These are phyloP conservation scores for Tylopilus rubrobrunneus DNA, from an alignment of 768 basidiomycete species.

Conservation along the genomic window DNA sequence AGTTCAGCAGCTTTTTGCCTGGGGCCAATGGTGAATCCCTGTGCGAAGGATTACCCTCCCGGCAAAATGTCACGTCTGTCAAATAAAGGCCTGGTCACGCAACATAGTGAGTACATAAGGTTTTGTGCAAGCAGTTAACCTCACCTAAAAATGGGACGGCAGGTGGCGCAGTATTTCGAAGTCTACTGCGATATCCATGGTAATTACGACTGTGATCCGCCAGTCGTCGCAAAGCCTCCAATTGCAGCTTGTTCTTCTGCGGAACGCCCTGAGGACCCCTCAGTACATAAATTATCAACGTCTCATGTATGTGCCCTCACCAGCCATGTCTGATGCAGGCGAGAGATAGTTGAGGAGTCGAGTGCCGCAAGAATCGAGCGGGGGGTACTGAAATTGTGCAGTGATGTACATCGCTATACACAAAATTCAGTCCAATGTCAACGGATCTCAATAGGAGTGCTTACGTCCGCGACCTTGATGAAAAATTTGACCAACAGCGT, in stretches of 20 bases:
- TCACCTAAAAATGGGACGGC: slow-evolving; percentile 93
- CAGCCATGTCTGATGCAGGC: slow-evolving; percentile 90
- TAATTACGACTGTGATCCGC: slow-evolving; percentile 92
- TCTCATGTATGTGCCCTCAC: slow-evolving; percentile 44
- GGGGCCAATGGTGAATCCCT: slow-evolving; percentile 75
- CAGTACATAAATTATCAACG: neutral
- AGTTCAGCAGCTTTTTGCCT: slow-evolving; percentile 83
- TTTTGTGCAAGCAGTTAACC: slow-evolving; percentile 10
- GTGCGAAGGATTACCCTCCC: slow-evolving; percentile 88
- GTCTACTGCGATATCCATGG: slow-evolving; percentile 82
- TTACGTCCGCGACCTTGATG: slow-evolving; percentile 87
- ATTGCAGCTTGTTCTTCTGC: slow-evolving; percentile 75
- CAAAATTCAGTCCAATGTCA: slow-evolving; percentile 6
- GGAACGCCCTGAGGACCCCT: slow-evolving; percentile 61
- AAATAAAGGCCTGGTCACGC: slow-evolving; percentile 65
- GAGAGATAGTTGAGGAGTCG: slow-evolving; percentile 91
- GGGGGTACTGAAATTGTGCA: slow-evolving; percentile 91
- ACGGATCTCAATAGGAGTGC: slow-evolving; percentile 29
- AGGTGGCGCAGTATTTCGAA: slow-evolving; percentile 87
- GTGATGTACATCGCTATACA: slow-evolving; percentile 69
- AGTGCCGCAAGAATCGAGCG: slow-evolving; percentile 91
- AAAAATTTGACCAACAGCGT: slow-evolving; percentile 81
- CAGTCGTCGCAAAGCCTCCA: slow-evolving; percentile 78
- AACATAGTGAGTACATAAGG: slow-evolving; percentile 6
- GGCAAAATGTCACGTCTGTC: slow-evolving; percentile 92